Conservation (phyloP, 2,329 filamentous ascomycete genomes). For the Colletotrichum sp. region DNA sequence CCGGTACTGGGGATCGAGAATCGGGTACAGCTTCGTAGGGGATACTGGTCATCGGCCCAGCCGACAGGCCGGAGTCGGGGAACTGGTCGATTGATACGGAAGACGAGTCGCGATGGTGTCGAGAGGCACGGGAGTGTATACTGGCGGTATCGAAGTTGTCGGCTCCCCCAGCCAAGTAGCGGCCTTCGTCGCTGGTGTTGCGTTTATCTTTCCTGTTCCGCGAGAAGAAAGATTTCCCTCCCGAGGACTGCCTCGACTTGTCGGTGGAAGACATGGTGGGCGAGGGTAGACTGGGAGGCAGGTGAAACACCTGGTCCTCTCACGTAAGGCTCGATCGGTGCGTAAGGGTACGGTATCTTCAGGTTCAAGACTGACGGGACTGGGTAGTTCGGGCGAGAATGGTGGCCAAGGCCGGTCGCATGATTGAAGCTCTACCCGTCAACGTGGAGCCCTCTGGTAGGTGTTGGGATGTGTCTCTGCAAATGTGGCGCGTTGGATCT, state of each 20-base stretch:
- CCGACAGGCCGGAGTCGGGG: slow-evolving; percentile 69
- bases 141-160: slow-evolving; percentile 64
- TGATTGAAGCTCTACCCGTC: slow-evolving; percentile 31
- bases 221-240: slow-evolving; percentile 82
- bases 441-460: slow-evolving; percentile 11
- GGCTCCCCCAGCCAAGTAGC: slow-evolving; percentile 55
- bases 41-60: slow-evolving; percentile 85
- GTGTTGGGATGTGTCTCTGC: neutral
- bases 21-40: slow-evolving; percentile 79
- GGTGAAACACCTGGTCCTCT: slow-evolving; percentile 22
- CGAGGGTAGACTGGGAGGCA: slow-evolving; percentile 15
- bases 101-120: slow-evolving; percentile 79
- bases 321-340: slow-evolving; percentile 14
- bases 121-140: slow-evolving; percentile 71
- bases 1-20: slow-evolving; percentile 70
- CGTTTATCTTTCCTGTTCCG: slow-evolving; percentile 79
- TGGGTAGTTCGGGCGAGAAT: slow-evolving; percentile 17
- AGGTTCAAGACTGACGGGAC: slow-evolving; percentile 16
- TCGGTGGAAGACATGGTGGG: slow-evolving; percentile 67
- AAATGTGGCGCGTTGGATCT: slow-evolving; percentile 13
- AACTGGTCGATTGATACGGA: slow-evolving; percentile 73
- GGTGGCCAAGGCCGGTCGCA: slow-evolving; percentile 41
- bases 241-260: slow-evolving; percentile 81
- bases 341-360: slow-evolving; percentile 1
- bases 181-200: slow-evolving; percentile 62